A percentile compares a stretch with the other conserved stretches of the same genome.
These are phyloP conservation scores for Carex myosuroides DNA, from an alignment of 176 grass and related monocot species.

Conservation along the genomic window DNA sequence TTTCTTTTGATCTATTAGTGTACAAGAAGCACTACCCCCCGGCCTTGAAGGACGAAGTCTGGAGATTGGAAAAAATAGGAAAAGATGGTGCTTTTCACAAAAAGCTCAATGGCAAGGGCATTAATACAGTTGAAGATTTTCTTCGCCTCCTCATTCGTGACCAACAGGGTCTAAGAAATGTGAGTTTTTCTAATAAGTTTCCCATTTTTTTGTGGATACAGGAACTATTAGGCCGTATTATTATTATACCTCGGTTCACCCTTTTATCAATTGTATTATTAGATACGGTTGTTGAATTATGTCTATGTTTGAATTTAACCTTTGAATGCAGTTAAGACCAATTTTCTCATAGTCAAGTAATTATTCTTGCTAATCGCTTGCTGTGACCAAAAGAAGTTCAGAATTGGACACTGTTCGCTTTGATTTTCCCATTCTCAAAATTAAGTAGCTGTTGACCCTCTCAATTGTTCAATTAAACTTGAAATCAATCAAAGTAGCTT, in stretches of 20 bases:
- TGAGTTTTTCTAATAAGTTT: conserved; percentile 25
- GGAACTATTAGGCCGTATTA: neutral
- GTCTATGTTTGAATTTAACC: neutral
- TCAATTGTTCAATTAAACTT: neutral
- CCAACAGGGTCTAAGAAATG: conserved; percentile 65
- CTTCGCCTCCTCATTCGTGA: conserved; percentile 70
- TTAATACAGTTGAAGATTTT: conserved; percentile 76
- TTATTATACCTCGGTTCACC: neutral
- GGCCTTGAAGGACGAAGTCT: conserved; percentile 71
- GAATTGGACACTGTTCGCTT: neutral
- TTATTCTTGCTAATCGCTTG: neutral
- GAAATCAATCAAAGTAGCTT: neutral
- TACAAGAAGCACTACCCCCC: conserved; percentile 95
- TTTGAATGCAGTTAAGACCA: neutral
- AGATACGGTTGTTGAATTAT: neutral
- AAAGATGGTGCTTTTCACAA: conserved; percentile 82
- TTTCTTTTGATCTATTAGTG: conserved; percentile 36
- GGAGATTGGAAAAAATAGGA: conserved; percentile 91
- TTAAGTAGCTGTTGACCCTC: neutral
- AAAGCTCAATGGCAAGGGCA: conserved; percentile 51
- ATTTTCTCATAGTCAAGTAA: neutral
- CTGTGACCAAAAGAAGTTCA: neutral
- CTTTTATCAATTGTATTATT: neutral
- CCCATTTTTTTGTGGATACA: neutral
- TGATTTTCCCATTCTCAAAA: neutral